Evolutionary conservation across 345 rosid species (phyloP), one percentile per base, ranked within the genome.

Genomic region (Kernera saxatilis): DNA sequence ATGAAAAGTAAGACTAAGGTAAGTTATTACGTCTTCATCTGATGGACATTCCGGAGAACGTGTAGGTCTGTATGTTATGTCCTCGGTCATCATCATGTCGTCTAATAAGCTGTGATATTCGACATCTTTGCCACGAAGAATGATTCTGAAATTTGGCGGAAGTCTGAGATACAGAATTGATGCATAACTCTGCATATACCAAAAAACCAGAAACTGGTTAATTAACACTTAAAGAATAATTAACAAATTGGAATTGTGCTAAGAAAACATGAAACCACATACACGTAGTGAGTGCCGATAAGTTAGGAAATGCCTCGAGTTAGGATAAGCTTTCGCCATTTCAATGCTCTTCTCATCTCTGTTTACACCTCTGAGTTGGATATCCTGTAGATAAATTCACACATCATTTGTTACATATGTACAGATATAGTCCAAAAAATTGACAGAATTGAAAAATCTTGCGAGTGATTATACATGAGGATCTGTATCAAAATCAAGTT

Each of bases 231-330:
- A 4, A 72, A 49, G 57, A 36, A 59, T 7, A 21, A 0, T 51
- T 4, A 22, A 36, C 21, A 44, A 8, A 29, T n/a, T n/a, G 26
- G 35, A 67, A 23, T 5, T 8, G 35, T 40, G n/a, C 22, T 29
- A 46, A 15, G 39, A 56, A 55, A 43, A 44, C 39, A 63, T 63
- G 56, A 43, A 61, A 52, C 5, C 27, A 3, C 60, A 17, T 86
- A 84, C 93, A 81, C 91, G 87, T 64, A 91, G 58, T 0, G 96
- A 89, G 77, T 91, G 93, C 37, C 79, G 72, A 63, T 84, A 91
- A 15, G 88, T 88, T 8, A 88, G 39, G 56, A 84, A 91, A 44
- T 87, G 89, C 45, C 70, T 86, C 3, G 87, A 86, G 72, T 82
- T 81, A 15, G 85, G 90, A 78, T 80, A 86, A 19, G 52, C 50